Conservation (phyloP, 441 rosid genomes). For the Gossypium schwendimanii region DNA sequence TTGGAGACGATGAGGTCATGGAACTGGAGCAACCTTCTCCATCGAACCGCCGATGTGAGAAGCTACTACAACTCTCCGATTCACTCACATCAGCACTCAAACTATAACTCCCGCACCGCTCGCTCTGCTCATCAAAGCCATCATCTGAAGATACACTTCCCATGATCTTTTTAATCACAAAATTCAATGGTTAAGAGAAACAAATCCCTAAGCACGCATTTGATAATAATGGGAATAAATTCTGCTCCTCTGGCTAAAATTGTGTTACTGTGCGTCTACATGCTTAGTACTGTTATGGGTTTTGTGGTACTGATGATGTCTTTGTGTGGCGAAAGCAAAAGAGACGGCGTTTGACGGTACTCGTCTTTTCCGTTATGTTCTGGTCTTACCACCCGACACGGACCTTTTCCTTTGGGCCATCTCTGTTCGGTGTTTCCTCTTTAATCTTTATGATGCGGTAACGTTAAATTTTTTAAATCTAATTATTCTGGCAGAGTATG, state of each 20-base stretch:
- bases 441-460: not conserved
- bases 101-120: constrained; percentile 82
- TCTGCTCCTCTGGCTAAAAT: not conserved
- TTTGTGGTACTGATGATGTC: constrained; percentile 7
- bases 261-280: not conserved
- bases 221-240: not conserved
- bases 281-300: not conserved
- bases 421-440: not conserved
- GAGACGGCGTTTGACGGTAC: constrained; percentile 22
- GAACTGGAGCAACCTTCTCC: constrained; percentile 59
- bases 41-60: constrained; percentile 57
- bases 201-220: constrained; percentile 14
- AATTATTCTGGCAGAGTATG: not conserved
- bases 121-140: constrained; percentile 51
- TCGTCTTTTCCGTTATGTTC: constrained; percentile 23
- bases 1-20: constrained; percentile 64
- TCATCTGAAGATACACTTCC: constrained; percentile 65
- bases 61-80: constrained; percentile 84
- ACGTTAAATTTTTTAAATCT: not conserved
- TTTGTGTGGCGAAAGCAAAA: constrained; percentile 1
- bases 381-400: constrained; percentile 26
- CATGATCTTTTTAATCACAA: constrained; percentile 26
- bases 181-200: constrained; percentile 22
- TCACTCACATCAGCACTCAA: constrained; percentile 93
- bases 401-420: constrained; percentile 18